Evolutionary conservation across 2,329 filamentous ascomycete genomes (phyloP), one percentile per base, ranked within the genome.

Genomic region (Apiospora sp.): DNA sequence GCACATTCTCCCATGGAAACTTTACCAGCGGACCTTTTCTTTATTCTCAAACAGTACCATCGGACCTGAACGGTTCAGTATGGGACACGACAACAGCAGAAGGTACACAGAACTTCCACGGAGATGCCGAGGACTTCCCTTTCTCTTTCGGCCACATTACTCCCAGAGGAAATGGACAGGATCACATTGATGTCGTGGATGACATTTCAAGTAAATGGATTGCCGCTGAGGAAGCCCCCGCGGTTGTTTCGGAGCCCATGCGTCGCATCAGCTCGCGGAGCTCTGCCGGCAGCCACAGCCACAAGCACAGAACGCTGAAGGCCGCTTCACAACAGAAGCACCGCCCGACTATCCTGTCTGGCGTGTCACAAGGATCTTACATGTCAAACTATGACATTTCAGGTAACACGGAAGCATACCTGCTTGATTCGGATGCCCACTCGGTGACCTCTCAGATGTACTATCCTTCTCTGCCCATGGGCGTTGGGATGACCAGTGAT

Each of bases 41-140:
- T 83, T 89, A 87, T 82, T 86, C 86, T 86, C 87, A 89, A 80
- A 87, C 87, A 87, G 88, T 87, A 87, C 87, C 87, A 85, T 83
- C 86, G 80, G 88, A 89, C 85, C 85, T 88, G 74, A 81, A 81
- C 78, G 85, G 87, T 84, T 84, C 87, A 80, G 83, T 87, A 79
- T 90, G 88, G 88, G 88, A 86, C 77, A 80, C 86, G 80, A 83
- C 87, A 84, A 83, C 83, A 84, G 88, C 83, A 84, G 88, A 90
- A 87, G 87, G 87, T 79, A 78, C 87, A 88, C 88, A 90, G 86
- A 88, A 87, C 87, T 88, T 89, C 81, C 84, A 84, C 78, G 86
- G 85, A 85, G 87, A 90, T 75, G 77, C 84, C 78, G 88, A 89
- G 83, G 88, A 89, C 72, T 88, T 84, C 81, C 81, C 86, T 78